A percentile compares a stretch with the other conserved stretches of the same genome.
These are phyloP conservation scores for Cordyceps farinosa DNA, from an alignment of 2,329 filamentous ascomycete genomes.

Conservation along the genomic window DNA sequence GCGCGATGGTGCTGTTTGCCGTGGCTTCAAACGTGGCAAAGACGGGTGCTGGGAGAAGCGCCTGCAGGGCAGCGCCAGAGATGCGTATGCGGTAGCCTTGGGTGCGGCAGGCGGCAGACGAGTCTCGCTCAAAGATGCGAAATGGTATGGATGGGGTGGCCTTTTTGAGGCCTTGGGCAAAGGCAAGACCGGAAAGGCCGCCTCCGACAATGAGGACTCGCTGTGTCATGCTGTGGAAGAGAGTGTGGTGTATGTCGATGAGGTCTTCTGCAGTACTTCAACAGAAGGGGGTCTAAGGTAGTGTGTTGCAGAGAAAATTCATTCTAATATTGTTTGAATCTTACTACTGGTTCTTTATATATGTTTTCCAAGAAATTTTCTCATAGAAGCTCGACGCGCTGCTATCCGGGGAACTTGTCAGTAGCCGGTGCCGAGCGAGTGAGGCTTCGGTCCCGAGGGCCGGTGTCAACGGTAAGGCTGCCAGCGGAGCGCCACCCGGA, in stretches of 20 bases:
- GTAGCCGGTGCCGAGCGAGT: background rate
- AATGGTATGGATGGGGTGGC: constrained; percentile 35
- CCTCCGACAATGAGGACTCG: constrained; percentile 33
- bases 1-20: background rate
- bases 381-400: background rate
- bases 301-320: too few species aligned
- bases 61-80: constrained; percentile 34
- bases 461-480: background rate
- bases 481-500: background rate
- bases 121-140: constrained; percentile 48
- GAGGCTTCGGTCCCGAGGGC: background rate
- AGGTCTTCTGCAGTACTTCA: background rate
- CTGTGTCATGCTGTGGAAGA: background rate
- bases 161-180: constrained; percentile 32
- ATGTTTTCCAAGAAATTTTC: too few species aligned
- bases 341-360: too few species aligned
- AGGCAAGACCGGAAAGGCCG: constrained; percentile 33
- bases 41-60: constrained; percentile 5
- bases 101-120: constrained; percentile 41
- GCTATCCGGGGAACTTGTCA: background rate
- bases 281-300: too few species aligned
- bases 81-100: constrained; percentile 56
- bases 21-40: constrained; percentile 14
- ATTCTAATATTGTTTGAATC: too few species aligned
- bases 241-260: background rate